Conservation (phyloP, 2,329 filamentous ascomycete genomes). For the Xylaria sp. region DNA sequence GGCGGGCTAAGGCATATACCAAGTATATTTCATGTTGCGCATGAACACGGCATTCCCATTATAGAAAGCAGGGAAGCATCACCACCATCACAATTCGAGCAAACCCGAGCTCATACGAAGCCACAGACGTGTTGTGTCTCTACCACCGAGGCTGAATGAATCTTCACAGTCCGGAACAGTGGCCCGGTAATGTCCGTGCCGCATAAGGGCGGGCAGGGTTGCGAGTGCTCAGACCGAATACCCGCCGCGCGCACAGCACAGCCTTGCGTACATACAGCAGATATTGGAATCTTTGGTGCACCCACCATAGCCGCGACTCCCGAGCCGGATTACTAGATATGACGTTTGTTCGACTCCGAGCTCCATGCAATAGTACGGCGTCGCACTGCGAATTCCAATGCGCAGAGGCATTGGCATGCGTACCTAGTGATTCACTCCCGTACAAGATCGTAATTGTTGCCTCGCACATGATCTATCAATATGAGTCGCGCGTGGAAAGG, state of each 20-base stretch:
- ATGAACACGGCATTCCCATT: neutral
- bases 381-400: neutral
- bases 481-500: neutral
- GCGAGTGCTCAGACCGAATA: neutral
- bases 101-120: constrained; percentile 1
- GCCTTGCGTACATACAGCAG: constrained; percentile 10
- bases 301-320: neutral
- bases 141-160: constrained; percentile 8
- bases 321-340: neutral
- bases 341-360: neutral
- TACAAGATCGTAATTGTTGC: neutral
- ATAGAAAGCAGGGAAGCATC: neutral
- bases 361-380: neutral
- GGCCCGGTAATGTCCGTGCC: neutral
- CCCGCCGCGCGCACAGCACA: constrained; percentile 8
- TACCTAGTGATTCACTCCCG: neutral
- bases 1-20: constrained; percentile 3
- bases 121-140: neutral
- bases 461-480: neutral
- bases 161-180: neutral
- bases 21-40: neutral
- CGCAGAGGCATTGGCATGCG: neutral
- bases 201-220: neutral
- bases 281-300: too few species aligned
- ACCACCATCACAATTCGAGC: neutral